Conservation (phyloP, 2,329 filamentous ascomycete species). For the Hypoxylon sp. region DNA sequence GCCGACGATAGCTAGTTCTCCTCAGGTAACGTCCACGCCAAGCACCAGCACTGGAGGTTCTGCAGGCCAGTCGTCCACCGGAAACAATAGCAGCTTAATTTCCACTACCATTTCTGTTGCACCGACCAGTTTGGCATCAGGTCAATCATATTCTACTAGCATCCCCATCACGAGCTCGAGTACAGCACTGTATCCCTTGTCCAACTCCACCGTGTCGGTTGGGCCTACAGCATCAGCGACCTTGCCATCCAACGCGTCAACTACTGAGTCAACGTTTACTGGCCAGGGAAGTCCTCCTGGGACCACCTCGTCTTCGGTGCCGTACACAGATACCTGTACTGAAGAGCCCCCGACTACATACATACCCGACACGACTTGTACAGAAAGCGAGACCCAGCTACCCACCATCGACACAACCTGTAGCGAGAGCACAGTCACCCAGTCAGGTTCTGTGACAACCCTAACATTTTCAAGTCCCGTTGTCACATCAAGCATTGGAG, state of each 20-base stretch:
- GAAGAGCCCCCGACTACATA: constrained; percentile 25
- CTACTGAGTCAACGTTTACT: constrained; percentile 7
- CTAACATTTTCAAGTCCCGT: constrained; percentile 8
- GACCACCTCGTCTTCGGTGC: constrained; percentile 18
- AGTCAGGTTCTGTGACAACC: constrained; percentile 20
- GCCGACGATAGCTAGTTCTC: constrained; percentile 4
- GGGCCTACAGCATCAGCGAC: constrained; percentile 13
- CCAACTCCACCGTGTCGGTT: constrained; percentile 20
- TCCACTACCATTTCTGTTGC: constrained; percentile 2
- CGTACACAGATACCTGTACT: constrained; percentile 30
- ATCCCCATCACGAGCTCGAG: constrained; percentile 4
- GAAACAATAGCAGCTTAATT: neutral
- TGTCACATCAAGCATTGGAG: constrained; percentile 2
- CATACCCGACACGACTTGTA: constrained; percentile 28
- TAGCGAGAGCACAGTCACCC: constrained; percentile 31
- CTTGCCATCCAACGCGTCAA: neutral
- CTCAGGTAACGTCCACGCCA: constrained; percentile 1
- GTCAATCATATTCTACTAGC: neutral
- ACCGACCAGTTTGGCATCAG: neutral
- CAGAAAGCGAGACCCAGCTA: constrained; percentile 28
- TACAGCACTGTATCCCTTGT: constrained; percentile 5
- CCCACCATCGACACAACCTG: constrained; percentile 31
- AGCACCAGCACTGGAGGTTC: constrained; percentile 9
- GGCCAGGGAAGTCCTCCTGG: constrained; percentile 21
- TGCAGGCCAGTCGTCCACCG: constrained; percentile 2